A percentile compares a stretch with the other conserved stretches of the same genome.
Conservation (phyloP, 225 moss, liverwort and hornwort species). For the Bryum argenteum region DNA sequence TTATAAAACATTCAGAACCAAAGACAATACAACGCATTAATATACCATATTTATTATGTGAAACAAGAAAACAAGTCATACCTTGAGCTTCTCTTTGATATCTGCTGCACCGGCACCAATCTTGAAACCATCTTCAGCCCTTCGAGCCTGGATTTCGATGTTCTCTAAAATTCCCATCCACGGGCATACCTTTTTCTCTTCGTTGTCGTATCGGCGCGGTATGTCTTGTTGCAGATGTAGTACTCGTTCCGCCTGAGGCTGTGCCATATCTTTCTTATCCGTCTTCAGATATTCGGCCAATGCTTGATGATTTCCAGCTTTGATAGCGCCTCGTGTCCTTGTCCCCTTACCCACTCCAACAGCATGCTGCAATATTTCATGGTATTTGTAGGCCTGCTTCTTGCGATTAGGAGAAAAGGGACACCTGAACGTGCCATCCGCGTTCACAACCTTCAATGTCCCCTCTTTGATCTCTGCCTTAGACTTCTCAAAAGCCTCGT, state of each 20-base stretch:
- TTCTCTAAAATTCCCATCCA: constrained; percentile 77
- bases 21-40: too few relatives aligned
- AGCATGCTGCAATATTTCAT: constrained; percentile 71
- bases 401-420: constrained; percentile 70
- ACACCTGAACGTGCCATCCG: constrained; percentile 69
- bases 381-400: constrained; percentile 72
- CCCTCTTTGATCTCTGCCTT: too few relatives aligned
- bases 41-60: too few relatives aligned
- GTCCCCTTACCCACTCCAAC: constrained; percentile 40
- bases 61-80: neutral
- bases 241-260: constrained; percentile 59
- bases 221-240: constrained; percentile 47
- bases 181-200: constrained; percentile 63
- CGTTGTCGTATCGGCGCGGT: constrained; percentile 48
- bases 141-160: constrained; percentile 47
- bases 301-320: constrained; percentile 66
- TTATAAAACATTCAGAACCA: neutral
- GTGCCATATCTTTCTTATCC: constrained; percentile 40
- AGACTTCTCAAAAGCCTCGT: too few relatives aligned
- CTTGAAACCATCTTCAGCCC: constrained; percentile 28
- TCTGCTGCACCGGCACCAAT: constrained; percentile 59
- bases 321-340: constrained; percentile 56
- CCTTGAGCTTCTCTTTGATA: constrained; percentile 56
- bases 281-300: constrained; percentile 50
- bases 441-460: constrained; percentile 44